A percentile compares a stretch with the other conserved stretches of the same genome.
Evolutionary conservation across 1,284 basidiomycete species (phyloP).

Genomic region (Polyporus tsugae): DNA sequence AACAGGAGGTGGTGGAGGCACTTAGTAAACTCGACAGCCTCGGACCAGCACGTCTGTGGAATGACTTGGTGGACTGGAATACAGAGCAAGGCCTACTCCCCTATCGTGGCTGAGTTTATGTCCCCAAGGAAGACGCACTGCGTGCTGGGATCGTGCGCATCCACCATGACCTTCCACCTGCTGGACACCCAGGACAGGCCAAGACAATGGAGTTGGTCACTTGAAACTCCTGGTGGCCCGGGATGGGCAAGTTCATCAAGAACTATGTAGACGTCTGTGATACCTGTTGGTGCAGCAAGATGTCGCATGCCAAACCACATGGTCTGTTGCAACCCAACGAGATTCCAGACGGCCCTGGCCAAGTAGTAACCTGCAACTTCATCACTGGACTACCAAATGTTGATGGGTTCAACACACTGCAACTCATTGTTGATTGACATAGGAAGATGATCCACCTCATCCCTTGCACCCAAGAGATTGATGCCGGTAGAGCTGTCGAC

Average conservation of each 20-base stretch:
- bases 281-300: conserved; percentile 48
- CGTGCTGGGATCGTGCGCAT: neutral
- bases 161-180: neutral
- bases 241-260: conserved; percentile 40
- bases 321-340: conserved; percentile 24
- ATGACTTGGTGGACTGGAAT: neutral
- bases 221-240: conserved; percentile 5
- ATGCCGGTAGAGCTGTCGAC: conserved; percentile 12
- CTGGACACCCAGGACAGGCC: conserved; percentile 3
- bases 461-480: conserved; percentile 8
- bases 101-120: conserved; percentile 48
- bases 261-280: conserved; percentile 50
- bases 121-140: neutral
- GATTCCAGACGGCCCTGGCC: conserved; percentile 11
- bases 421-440: too few relatives aligned
- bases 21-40: too few relatives aligned
- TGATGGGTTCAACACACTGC: neutral
- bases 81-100: neutral
- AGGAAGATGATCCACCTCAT: too few relatives aligned
- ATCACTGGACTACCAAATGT: conserved; percentile 47
- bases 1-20: too few relatives aligned
- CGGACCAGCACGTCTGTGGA: conserved; percentile 24
- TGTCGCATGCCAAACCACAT: neutral
- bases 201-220: conserved; percentile 7
- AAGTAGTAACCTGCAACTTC: conserved; percentile 45